Percentiles rank a stretch among this genome's conserved stretches.
phyloP scores from a whole-genome alignment of 768 basidiomycete species.

The Cystobasidium ongulense region DNA sequence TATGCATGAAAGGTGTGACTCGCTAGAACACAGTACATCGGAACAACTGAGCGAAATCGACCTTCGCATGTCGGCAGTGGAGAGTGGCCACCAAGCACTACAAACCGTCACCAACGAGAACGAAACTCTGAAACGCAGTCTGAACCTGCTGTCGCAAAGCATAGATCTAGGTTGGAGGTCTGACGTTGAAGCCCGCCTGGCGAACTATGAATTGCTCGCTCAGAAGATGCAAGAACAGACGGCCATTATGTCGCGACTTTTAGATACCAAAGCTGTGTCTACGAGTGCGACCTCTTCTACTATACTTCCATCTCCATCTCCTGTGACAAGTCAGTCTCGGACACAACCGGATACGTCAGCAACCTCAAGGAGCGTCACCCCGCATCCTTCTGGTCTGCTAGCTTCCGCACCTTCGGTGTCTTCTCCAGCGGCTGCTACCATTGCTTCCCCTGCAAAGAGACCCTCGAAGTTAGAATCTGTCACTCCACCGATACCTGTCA shows the following conservation, averaged over 20 bases:
- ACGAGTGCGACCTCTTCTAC: neutral
- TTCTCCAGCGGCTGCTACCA: no score
- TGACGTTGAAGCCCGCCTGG: neutral
- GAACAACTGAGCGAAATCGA: neutral
- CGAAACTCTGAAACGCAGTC: neutral
- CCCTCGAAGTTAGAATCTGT: no score
- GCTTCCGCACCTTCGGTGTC: no score
- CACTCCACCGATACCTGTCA: neutral
- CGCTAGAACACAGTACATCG: neutral
- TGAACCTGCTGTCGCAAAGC: neutral
- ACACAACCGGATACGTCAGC: neutral
- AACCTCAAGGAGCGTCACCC: no score
- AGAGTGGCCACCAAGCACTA: neutral
- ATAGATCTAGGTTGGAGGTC: neutral
- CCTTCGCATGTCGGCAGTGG: neutral
- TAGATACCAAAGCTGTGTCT: neutral
- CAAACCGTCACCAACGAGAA: neutral
- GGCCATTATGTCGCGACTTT: neutral
- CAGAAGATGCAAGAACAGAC: neutral
- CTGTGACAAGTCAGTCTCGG: no score
- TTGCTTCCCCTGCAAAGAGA: no score
- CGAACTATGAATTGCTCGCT: neutral
- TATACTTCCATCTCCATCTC: neutral
- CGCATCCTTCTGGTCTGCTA: no score
- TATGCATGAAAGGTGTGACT: neutral